Percentiles rank a stretch among this genome's conserved stretches.
These are phyloP conservation scores for Phytophthora pini DNA, from an alignment of 352 stramenopile species.

Conservation along the genomic window DNA sequence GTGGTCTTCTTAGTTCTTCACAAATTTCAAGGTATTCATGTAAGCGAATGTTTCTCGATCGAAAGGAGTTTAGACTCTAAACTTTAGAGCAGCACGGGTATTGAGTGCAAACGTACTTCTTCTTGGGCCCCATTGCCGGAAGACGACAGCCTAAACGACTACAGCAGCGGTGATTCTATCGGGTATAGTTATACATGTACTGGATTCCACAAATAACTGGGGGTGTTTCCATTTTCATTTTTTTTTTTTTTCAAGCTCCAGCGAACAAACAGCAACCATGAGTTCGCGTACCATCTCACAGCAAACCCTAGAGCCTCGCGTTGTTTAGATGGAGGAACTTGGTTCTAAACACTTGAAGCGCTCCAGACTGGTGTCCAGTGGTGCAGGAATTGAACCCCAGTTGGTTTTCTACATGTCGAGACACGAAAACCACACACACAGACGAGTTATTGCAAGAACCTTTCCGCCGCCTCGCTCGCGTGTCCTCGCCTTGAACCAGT, in stretches of 20 bases:
- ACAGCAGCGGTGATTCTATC: too few species aligned
- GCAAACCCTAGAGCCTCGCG: neutral
- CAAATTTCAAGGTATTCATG: neutral
- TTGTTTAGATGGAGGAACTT: conserved; percentile 1
- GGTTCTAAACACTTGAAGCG: neutral
- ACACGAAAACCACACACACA: neutral
- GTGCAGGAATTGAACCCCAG: conserved; percentile 4
- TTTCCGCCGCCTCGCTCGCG: neutral
- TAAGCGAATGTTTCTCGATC: neutral
- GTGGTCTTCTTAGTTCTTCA: conserved; percentile 37
- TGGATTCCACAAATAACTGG: conserved; percentile 15
- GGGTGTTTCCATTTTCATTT: conserved; percentile 2
- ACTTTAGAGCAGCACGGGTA: neutral
- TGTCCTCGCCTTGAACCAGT: conserved; percentile 5
- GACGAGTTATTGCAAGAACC: neutral
- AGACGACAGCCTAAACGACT: neutral
- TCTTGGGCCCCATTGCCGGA: conserved; percentile 55
- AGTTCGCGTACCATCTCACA: neutral
- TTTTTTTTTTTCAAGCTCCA: too few species aligned
- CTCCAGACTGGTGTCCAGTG: neutral
- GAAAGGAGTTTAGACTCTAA: too few species aligned
- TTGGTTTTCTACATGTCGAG: conserved; percentile 9
- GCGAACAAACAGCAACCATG: too few species aligned
- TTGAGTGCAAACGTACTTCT: conserved; percentile 28
- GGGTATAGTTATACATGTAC: too few species aligned